Percentiles rank a stretch among this genome's conserved stretches.
Conservation (phyloP, 768 basidiomycete genomes). For the Exidia glandulosa region DNA sequence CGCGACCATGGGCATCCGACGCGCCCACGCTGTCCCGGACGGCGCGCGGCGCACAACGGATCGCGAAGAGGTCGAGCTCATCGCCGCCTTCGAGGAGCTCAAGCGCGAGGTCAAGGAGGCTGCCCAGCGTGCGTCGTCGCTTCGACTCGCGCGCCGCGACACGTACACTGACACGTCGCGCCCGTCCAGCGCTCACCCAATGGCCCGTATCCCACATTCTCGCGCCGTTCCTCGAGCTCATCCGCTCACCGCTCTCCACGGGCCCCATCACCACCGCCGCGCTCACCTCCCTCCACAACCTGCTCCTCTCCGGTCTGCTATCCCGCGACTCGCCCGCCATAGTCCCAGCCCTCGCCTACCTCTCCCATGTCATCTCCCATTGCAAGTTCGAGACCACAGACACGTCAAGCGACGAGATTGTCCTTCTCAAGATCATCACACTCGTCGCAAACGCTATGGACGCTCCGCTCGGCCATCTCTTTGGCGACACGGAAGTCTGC, state of each 20-base stretch:
- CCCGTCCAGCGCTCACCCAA: slow-evolving; percentile 40
- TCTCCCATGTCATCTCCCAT: slow-evolving; percentile 83
- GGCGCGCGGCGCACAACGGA: slow-evolving; percentile 36
- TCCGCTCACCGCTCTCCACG: slow-evolving; percentile 88
- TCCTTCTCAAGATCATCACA: slow-evolving; percentile 81
- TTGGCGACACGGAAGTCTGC: slow-evolving; percentile 91
- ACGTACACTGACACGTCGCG: background rate
- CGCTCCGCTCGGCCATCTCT: slow-evolving; percentile 43
- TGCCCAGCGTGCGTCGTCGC: slow-evolving; percentile 40
- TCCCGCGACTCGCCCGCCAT: slow-evolving; percentile 43
- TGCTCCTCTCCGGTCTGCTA: slow-evolving; percentile 74
- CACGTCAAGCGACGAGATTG: slow-evolving; percentile 95
- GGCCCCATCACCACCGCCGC: slow-evolving; percentile 96
- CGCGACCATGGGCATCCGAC: slow-evolving; percentile 61
- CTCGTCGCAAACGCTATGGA: slow-evolving; percentile 78
- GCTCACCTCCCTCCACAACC: slow-evolving; percentile 74
- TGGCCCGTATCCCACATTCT: slow-evolving; percentile 56
- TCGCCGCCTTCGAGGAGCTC: slow-evolving; percentile 82
- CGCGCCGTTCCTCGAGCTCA: slow-evolving; percentile 83
- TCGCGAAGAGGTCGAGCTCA: slow-evolving; percentile 70
- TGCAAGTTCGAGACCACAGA: slow-evolving; percentile 98
- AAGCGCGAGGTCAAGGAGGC: slow-evolving; percentile 56
- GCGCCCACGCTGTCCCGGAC: slow-evolving; percentile 38
- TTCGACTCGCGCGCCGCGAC: background rate
- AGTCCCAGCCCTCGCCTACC: slow-evolving; percentile 59